Conservation (phyloP, 2,329 filamentous ascomycete genomes). For the Penicillium sp. region DNA sequence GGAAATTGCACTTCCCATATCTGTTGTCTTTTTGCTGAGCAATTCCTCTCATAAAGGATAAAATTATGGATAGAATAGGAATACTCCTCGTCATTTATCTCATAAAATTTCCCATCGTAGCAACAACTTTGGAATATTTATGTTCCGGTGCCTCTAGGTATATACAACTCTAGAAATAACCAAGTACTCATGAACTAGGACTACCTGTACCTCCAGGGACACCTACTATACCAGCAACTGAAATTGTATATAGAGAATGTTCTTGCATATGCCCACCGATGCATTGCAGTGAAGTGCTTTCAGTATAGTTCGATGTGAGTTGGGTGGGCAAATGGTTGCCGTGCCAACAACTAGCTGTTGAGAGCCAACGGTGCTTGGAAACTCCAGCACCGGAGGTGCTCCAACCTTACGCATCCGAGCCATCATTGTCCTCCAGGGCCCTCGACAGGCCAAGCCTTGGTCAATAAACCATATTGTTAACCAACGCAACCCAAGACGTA, state of each 20-base stretch:
- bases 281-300: not conserved
- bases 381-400: not conserved
- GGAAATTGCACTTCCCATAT: not conserved
- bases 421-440: not conserved
- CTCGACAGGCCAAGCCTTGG: not conserved
- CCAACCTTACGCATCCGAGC: not conserved
- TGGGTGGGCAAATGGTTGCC: constrained; percentile 6
- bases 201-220: not conserved
- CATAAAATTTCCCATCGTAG: too few species aligned
- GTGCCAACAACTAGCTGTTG: constrained; percentile 11
- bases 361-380: not conserved
- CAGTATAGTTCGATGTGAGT: not conserved
- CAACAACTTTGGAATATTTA: too few species aligned
- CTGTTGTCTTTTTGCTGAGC: not conserved
- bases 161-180: too few species aligned
- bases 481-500: not conserved
- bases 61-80: too few species aligned
- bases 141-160: too few species aligned
- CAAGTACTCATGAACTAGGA: not conserved
- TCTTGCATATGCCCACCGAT: not conserved
- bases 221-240: not conserved
- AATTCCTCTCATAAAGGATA: too few species aligned
- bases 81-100: too few species aligned
- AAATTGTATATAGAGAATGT: not conserved
- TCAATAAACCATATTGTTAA: not conserved